These are phyloP conservation scores for Salix brachista DNA, from an alignment of 345 rosid genomes.

Conservation along the genomic window DNA sequence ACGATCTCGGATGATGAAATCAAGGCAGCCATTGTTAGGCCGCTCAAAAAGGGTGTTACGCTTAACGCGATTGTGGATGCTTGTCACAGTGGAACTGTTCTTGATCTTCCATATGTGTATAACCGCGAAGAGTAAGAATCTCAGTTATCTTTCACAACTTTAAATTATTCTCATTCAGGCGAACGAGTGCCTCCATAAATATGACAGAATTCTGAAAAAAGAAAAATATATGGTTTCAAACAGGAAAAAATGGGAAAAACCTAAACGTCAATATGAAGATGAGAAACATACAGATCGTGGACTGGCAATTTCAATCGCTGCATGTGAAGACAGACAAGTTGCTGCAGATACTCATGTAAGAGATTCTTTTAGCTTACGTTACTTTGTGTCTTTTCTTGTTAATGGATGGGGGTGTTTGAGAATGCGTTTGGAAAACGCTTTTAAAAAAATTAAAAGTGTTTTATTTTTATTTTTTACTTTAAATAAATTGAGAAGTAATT, in stretches of 20 bases:
- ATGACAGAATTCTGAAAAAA: background rate
- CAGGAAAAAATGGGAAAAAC: slow-evolving; percentile 33
- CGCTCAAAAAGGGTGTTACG: slow-evolving; percentile 40
- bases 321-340: slow-evolving; percentile 18
- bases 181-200: background rate
- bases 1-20: slow-evolving; percentile 46
- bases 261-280: slow-evolving; percentile 11
- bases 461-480: too few species aligned
- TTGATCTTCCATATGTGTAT: slow-evolving; percentile 48
- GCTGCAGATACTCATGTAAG: slow-evolving; percentile 19
- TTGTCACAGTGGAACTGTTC: slow-evolving; percentile 68
- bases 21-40: slow-evolving; percentile 41
- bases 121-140: slow-evolving; percentile 26
- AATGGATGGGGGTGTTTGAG: too few species aligned
- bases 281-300: slow-evolving; percentile 24
- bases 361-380: background rate
- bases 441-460: too few species aligned
- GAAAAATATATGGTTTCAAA: background rate
- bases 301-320: slow-evolving; percentile 23
- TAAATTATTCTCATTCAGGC: background rate
- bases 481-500: too few species aligned
- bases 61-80: slow-evolving; percentile 65
- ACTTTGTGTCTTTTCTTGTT: background rate
- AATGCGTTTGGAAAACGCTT: too few species aligned
- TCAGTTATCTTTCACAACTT: background rate